These are phyloP conservation scores for Fusarium praegraminearum DNA, from an alignment of 2,329 filamentous ascomycete genomes.

Conservation along the genomic window DNA sequence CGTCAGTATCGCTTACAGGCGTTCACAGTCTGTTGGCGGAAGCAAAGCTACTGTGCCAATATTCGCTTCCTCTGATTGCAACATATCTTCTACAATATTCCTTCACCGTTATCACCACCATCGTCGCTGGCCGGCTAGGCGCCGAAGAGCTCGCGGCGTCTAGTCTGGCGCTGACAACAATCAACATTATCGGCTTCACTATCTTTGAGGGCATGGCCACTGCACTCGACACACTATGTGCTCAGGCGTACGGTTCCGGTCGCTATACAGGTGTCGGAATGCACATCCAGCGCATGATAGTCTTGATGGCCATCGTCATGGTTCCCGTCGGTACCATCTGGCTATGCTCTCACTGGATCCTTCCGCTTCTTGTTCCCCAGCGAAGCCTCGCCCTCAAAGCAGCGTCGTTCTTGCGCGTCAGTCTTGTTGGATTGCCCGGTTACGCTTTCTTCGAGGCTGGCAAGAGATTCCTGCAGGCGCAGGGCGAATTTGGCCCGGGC, in stretches of 20 bases:
- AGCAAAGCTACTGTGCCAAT: slow-evolving; percentile 32
- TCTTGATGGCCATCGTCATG: slow-evolving; percentile 61
- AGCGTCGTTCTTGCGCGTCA: slow-evolving; percentile 61
- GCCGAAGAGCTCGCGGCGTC: slow-evolving; percentile 66
- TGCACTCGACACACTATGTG: slow-evolving; percentile 47
- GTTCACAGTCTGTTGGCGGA: slow-evolving; percentile 32
- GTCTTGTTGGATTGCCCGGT: slow-evolving; percentile 63
- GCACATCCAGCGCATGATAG: slow-evolving; percentile 66
- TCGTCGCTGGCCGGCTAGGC: slow-evolving; percentile 65
- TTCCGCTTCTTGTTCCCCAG: slow-evolving; percentile 61
- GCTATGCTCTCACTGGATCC: slow-evolving; percentile 61
- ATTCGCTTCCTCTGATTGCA: slow-evolving; percentile 61
- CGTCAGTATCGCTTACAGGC: slow-evolving; percentile 12
- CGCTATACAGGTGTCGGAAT: slow-evolving; percentile 62
- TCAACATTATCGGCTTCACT: slow-evolving; percentile 67
- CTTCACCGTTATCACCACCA: slow-evolving; percentile 64
- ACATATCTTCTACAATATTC: slow-evolving; percentile 68
- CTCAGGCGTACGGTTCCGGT: slow-evolving; percentile 53
- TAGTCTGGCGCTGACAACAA: slow-evolving; percentile 64
- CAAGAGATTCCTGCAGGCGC: slow-evolving; percentile 67
- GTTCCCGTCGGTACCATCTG: slow-evolving; percentile 63
- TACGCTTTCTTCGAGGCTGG: slow-evolving; percentile 67
- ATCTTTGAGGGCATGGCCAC: slow-evolving; percentile 52
- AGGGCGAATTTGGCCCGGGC: slow-evolving; percentile 65
- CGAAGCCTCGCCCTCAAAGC: slow-evolving; percentile 61